Evolutionary conservation across 306 rosid genomes (phyloP), one percentile per base, ranked within the genome.

Genomic region (Pueraria montana): DNA sequence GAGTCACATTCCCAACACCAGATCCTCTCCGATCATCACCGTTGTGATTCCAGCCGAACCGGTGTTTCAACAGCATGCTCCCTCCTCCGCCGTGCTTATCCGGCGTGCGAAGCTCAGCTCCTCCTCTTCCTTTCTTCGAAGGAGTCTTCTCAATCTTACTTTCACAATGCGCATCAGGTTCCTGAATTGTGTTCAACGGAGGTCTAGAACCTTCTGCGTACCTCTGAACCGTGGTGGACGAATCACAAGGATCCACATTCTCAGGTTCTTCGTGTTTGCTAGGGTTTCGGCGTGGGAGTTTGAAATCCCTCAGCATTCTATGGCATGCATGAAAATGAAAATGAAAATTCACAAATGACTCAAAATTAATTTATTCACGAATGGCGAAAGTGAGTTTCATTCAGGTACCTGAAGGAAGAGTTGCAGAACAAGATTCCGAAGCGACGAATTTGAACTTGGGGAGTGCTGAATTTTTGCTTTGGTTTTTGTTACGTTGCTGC

Each of bases 291-390:
- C 96, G 93, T 20, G 94, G 63, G 65, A 87, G 82, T 36, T 92
- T 96, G 78, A 80, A 91, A 76, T 96, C 99, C 88, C 92, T 90
- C 80, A 92, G 79, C 99, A 96, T 96, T 84, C 98, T 96, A 34
- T 5, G 75, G 52, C 40, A 59, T 36, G 4, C 18, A 68, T 53
- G 5, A 34, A 40, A 11, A 20, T 64, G 7, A 38, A 36, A 38
- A 38, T 34, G 40, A 36, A 42, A 8, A n/a, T 13, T 72, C 53
- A 81, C 1, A 11, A 36, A 76, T 4, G 1, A 65, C 6, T 45
- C 42, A 24, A 46, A 59, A 27, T 18, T 9, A 11, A 66, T 55
- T 23, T 0, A 66, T 23, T 6, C 36, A 12, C 30, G 48, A 45
- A 43, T 16, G 3, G 46, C 9, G 71, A 32, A 34, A 63, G 26